Evolutionary conservation across 169 alveolate genomes (phyloP), one percentile per base, ranked within the genome.

Genomic region (Plasmodium malariae): DNA sequence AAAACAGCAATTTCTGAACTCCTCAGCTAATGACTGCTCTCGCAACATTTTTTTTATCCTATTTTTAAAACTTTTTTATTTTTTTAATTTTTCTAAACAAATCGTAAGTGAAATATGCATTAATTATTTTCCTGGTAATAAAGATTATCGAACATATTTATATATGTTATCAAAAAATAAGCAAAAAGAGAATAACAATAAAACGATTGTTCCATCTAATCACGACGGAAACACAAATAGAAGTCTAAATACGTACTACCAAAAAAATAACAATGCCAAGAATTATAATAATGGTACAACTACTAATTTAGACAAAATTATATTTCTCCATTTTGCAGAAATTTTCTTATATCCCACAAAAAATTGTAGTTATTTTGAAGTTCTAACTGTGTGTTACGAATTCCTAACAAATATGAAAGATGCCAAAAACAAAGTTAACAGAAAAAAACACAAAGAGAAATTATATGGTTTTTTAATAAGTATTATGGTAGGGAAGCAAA

Each of bases 11-110:
- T 57, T 32, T 51, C 70, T 86, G 21, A 86, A 86, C 30, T 69
- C 92, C 26, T 69, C 92, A 19, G 86, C 92, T 19, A 86, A 86
- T 70, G 87, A 86, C 26, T 86, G 92, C 49, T 86, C 87, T 59
- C 11, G 68, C 28, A 86, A 86, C 62, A 60, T 86, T n/a, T 86
- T 86, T 45, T 71, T 86, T 28, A 32, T 57, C 34, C 57, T 86
- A 51, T 86, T 69, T 36, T 40, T 86, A 12, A 70, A 71, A 40
- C 26, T 86, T 57, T 69, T 86, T 69, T 24, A 72, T 57, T 14
- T 55, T 69, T 86, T 71, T 37, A 86, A 86, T 57, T 28, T 86
- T 36, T n/a, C 87, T 14, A 86, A 86, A 24, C 34, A 54, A 45
- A 70, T 28, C n/a, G 30, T 86, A 49, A 43, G 17, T 57, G 68